Evolutionary conservation across 2,329 filamentous ascomycete species (phyloP), one percentile per base, ranked within the genome.

Genomic region (Aschersonia sp.): DNA sequence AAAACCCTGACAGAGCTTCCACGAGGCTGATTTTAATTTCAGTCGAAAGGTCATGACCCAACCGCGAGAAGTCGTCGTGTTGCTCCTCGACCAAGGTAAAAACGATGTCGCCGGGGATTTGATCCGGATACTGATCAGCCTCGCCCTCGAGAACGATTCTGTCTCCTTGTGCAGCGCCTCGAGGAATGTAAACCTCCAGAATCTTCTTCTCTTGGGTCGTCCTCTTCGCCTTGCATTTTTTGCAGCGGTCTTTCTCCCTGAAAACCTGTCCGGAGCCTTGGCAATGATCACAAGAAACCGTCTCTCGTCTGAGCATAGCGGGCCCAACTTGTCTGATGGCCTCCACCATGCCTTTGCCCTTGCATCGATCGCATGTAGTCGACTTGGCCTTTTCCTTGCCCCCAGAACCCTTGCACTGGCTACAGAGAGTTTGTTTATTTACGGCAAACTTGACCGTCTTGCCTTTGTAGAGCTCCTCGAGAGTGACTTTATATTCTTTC

Each of bases 391-490:
- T 94, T 51, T 94, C 86, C 67, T 94, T 95, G 53, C 86, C 92
- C 41, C 92, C 92, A 44, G 75, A 79, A 43, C 92, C 92, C 62
- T 89, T 90, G 72, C 92, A 98, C 57, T 81, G 76, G 50, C 75
- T 75, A 68, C 92, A 98, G 51, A 95, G 73, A 51, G 95, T 77
- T 60, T 95, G 90, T 72, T 97, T 97, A 59, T 89, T 94, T 59
- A 86, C 92, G 7, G 87, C 82, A 63, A 98, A 95, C 68, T 94
- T 92, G 60, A 94, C 92, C 1, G 92, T 95, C 74, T 97, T 95
- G 58, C 92, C 92, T 69, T 94, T 95, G 76, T 97, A 98, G 32
- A 98, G 74, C 66, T 98, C 92, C 64, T 97, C 92, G 50, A 98
- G 69, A 2, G 81, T 84, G 49, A 97, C 86, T 62, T 88, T 82